Evolutionary conservation across 2,329 filamentous ascomycete species (phyloP), one percentile per base, ranked within the genome.

Genomic region (Colletotrichum camelliae): DNA sequence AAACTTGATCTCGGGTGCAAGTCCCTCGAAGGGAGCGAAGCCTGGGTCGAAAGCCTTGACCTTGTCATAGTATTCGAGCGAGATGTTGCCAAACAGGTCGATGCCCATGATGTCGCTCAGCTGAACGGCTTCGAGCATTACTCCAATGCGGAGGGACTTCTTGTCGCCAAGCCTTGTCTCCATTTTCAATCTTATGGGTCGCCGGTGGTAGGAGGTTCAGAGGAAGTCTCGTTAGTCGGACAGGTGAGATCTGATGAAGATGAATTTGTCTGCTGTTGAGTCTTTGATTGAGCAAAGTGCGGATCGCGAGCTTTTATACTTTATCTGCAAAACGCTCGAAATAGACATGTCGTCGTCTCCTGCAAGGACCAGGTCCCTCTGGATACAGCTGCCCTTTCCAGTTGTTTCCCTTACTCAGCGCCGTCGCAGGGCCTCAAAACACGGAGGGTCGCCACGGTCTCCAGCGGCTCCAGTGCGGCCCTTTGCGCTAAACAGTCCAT

Each of bases 51-150:
- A 33, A 18, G 79, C 58, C 29, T 79, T 67, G 66, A 84, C 65
- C 24, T 73, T 73, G 13, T 64, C 15, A 29, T 58, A 75, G 43
- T 78, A 79, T 57, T 79, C 74, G n/a, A 78, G 78, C 7, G 83
- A 82, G 13, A 86, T 79, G 79, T 83, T 84, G 75, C 82, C 84
- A 48, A 87, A 70, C 58, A 87, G 78, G 78, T 87, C 86, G 75
- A 86, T 81, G 76, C 84, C 83, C 21, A 82, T 78, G 57, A 87
- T 82, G 78, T 87, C 85, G 67, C 80, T 78, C 74, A 86, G 80
- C 81, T 87, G 86, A 43, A 83, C 81, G 29, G 79, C 72, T 74
- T 86, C 84, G 77, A 83, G 81, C 71, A 86, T 81, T 57, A 87
- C 82, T 74, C 81, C 85, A 77, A 87, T 81, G 77, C 84, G 84